Evolutionary conservation across 768 basidiomycete species (phyloP).

Genomic region (Panaeolus cyanescens): DNA sequence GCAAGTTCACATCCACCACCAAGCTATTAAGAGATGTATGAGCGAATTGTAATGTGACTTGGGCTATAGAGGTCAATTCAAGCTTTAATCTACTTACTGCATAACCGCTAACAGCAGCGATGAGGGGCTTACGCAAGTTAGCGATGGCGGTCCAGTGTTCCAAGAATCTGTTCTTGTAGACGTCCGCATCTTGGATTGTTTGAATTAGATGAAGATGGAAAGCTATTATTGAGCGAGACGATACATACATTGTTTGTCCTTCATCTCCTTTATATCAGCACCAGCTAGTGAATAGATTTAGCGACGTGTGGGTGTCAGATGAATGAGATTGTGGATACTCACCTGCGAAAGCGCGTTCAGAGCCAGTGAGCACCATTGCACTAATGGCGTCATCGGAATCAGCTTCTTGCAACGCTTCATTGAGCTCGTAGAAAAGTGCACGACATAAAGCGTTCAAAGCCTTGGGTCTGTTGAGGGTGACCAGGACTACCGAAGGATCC

Average conservation of each 20-base stretch:
- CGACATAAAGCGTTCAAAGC: constrained; percentile 86
- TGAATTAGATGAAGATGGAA: neutral
- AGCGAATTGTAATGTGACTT: neutral
- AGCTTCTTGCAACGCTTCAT: constrained; percentile 69
- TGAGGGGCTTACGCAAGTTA: constrained; percentile 85
- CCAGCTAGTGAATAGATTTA: constrained; percentile 57
- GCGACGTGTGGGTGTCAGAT: neutral
- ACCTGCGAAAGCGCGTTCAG: constrained; percentile 93
- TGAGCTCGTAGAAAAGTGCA: constrained; percentile 81
- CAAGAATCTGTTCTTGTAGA: constrained; percentile 84
- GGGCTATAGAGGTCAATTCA: neutral
- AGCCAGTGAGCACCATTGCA: constrained; percentile 91
- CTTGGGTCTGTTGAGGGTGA: constrained; percentile 89
- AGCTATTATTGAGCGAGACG: constrained; percentile 1
- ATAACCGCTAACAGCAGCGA: constrained; percentile 95
- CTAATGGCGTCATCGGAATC: constrained; percentile 73
- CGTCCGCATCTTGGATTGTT: constrained; percentile 66
- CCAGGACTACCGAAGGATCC: constrained; percentile 68
- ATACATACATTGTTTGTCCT: constrained; percentile 83
- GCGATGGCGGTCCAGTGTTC: constrained; percentile 79
- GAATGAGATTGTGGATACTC: constrained; percentile 25
- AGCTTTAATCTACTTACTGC: constrained; percentile 54
- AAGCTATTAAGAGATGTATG: constrained; percentile 53
- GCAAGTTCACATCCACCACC: constrained; percentile 98
- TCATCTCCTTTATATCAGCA: constrained; percentile 99